These are phyloP conservation scores for Isatis tinctoria DNA, from an alignment of 345 rosid species.

Conservation along the genomic window DNA sequence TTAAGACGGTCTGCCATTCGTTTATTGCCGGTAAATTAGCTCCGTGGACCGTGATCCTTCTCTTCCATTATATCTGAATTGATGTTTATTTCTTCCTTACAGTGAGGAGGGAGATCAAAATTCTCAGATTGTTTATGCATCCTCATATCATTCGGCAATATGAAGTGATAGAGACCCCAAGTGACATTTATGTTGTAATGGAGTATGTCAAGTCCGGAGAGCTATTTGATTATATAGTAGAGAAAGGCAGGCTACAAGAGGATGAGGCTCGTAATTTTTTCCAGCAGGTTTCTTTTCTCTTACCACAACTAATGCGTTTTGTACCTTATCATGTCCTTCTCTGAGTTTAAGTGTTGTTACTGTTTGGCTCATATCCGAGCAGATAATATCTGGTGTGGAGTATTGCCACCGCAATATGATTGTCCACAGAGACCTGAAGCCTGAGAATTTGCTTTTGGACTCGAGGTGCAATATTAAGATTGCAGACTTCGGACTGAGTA, in stretches of 20 bases:
- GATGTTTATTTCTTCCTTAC: conserved; percentile 23
- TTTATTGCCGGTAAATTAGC: not conserved
- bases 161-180: conserved; percentile 84
- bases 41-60: not conserved
- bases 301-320: conserved; percentile 41
- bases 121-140: conserved; percentile 85
- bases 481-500: conserved; percentile 97
- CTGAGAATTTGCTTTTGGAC: conserved; percentile 90
- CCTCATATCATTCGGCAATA: conserved; percentile 90
- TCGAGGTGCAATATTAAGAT: conserved; percentile 86
- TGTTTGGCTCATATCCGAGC: conserved; percentile 25
- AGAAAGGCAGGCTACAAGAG: conserved; percentile 81
- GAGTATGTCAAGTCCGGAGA: conserved; percentile 96
- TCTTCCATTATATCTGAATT: not conserved
- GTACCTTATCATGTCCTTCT: conserved; percentile 9
- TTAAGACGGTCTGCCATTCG: not conserved
- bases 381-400: conserved; percentile 94
- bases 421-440: conserved; percentile 95
- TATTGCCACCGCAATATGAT: conserved; percentile 93
- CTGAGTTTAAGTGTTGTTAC: conserved; percentile 13
- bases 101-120: conserved; percentile 90
- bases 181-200: conserved; percentile 80
- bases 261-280: conserved; percentile 92
- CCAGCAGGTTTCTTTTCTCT: conserved; percentile 80
- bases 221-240: conserved; percentile 91